These are phyloP conservation scores for Chenopodium suecicum DNA, from an alignment of 148 eudicot species.

Conservation along the genomic window DNA sequence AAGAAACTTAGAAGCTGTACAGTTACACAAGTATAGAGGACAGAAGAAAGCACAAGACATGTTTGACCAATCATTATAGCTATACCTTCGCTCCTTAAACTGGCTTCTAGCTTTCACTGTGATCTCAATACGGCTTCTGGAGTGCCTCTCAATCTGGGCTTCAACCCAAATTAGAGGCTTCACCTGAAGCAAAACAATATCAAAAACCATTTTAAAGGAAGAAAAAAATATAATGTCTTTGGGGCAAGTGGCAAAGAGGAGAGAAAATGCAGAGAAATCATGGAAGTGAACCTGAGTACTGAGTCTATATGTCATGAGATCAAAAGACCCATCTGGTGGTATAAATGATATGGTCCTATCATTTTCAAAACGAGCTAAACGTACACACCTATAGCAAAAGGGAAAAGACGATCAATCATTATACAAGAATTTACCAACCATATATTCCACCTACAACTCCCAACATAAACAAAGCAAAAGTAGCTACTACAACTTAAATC, in stretches of 20 bases:
- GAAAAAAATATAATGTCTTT: neutral
- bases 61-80: neutral
- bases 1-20: neutral
- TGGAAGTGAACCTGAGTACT: constrained; percentile 69
- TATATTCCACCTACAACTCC: neutral
- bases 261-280: constrained; percentile 7
- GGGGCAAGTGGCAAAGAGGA: neutral
- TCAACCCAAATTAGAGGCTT: constrained; percentile 99
- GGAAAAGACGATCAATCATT: constrained; percentile 14
- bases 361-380: constrained; percentile 90
- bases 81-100: constrained; percentile 92
- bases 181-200: constrained; percentile 48
- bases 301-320: constrained; percentile 96
- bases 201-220: neutral
- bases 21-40: neutral
- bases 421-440: neutral
- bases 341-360: constrained; percentile 92
- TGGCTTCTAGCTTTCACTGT: constrained; percentile 89
- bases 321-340: constrained; percentile 99
- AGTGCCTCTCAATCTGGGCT: constrained; percentile 90
- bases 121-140: constrained; percentile 93
- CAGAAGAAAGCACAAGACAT: neutral
- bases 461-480: constrained; percentile 8
- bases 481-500: neutral
- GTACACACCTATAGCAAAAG: constrained; percentile 69